These are phyloP conservation scores for Penicillium sp. DNA, from an alignment of 2,329 filamentous ascomycete species.

Conservation along the genomic window DNA sequence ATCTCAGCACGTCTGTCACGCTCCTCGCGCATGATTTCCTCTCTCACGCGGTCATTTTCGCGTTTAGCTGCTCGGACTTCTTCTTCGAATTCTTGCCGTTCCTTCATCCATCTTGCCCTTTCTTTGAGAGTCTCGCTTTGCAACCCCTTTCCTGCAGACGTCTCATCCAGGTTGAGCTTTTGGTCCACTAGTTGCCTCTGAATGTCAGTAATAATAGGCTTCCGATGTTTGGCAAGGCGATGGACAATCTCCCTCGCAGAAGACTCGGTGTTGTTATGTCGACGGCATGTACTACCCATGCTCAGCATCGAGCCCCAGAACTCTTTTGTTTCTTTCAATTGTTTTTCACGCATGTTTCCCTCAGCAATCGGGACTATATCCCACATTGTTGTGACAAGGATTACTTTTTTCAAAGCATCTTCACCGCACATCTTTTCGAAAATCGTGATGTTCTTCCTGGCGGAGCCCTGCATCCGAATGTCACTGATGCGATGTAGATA, in stretches of 20 bases:
- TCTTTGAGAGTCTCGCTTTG: neutral
- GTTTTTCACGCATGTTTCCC: neutral
- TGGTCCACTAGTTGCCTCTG: neutral
- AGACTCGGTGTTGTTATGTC: neutral
- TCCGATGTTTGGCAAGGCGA: neutral
- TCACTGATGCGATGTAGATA: constrained; percentile 44
- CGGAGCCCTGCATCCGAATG: constrained; percentile 33
- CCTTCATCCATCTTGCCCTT: neutral
- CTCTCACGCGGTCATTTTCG: neutral
- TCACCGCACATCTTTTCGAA: constrained; percentile 44
- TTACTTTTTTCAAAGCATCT: constrained; percentile 33
- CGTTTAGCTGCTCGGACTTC: neutral
- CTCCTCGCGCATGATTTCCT: neutral
- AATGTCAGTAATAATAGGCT: neutral
- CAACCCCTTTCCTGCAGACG: neutral
- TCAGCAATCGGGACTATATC: neutral
- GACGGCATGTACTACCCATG: neutral
- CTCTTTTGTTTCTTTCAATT: neutral
- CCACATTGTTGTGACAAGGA: constrained; percentile 45
- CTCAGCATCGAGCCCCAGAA: constrained; percentile 12
- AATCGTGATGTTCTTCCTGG: constrained; percentile 36
- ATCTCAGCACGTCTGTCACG: neutral
- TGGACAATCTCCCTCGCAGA: neutral
- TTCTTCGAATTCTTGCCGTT: neutral
- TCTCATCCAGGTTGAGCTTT: neutral